Evolutionary conservation across 352 stramenopile species (phyloP), one percentile per base, ranked within the genome.

Genomic region (Phytophthora tubulina): DNA sequence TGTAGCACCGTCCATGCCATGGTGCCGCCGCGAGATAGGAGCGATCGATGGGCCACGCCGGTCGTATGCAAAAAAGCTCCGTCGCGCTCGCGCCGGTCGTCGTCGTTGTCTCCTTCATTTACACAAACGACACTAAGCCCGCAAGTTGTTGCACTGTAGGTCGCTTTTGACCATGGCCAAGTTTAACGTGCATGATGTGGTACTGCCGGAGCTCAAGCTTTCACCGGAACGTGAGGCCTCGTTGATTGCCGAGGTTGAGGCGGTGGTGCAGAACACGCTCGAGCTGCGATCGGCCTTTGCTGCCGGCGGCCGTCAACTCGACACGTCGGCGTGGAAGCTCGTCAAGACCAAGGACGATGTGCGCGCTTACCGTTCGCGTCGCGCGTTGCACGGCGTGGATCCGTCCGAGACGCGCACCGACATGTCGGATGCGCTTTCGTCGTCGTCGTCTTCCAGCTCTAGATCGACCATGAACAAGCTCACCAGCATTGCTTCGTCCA

Each of bases 111-210:
- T 56, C n/a, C 31, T 56, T 72, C 72, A 78, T 69, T 78, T 78
- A 55, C 49, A 58, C 66, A 78, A 72, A 75, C 54, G 51, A 69
- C 72, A n/a, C 36, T 32, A n/a, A 75, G 45, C 56, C 17, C 62
- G 17, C 49, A 78, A 74, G 70, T 67, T 33, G 33, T 35, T 30
- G 21, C 21, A 27, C 21, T 27, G 21, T 74, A 27, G n/a, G 35
- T 50, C 44, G 32, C 44, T 49, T 62, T 53, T 30, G 45, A 57
- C 31, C 36, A 81, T 81, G 72, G 68, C 57, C 60, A 79, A 77
- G 63, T 82, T 82, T 74, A 79, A 81, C 63, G 61, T 80, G 27
- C 60, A 78, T 60, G 70, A 82, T 27, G 77, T 73, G 48, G 57
- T 57, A 2, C 58, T 82, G 32, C 77, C 77, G 15, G 57, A 67